phyloP scores from a whole-genome alignment of 2,329 filamentous ascomycete species.

The Colletotrichum sp. region DNA sequence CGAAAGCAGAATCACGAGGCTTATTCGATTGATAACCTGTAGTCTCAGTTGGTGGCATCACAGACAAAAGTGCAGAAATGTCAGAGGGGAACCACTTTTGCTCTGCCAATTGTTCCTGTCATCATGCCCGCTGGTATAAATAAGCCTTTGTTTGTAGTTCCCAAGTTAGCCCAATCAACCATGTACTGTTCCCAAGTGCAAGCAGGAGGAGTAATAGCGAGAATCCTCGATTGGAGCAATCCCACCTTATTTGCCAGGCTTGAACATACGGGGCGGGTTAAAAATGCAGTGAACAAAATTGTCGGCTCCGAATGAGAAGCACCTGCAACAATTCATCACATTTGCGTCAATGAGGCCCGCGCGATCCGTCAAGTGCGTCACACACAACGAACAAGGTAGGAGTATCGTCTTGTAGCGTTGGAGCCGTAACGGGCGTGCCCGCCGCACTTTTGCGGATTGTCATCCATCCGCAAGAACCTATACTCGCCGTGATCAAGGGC shows the following conservation, averaged over 20 bases:
- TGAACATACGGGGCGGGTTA: not conserved
- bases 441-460: not conserved
- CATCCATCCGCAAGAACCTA: not conserved
- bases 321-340: not conserved
- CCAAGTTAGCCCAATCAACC: not conserved
- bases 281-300: not conserved
- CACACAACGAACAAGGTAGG: not conserved
- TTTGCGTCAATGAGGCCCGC: not conserved
- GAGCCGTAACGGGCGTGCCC: not conserved
- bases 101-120: not conserved
- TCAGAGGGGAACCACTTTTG: not conserved
- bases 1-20: not conserved
- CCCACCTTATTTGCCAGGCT: not conserved
- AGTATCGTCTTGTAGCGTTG: not conserved
- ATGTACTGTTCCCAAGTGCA: not conserved
- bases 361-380: not conserved
- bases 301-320: not conserved
- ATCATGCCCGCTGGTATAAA: not conserved
- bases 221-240: not conserved
- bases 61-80: not conserved
- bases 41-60: not conserved
- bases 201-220: not conserved
- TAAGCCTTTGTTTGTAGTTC: not conserved
- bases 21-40: not conserved
- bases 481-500: not conserved